These are phyloP conservation scores for Carnegiea gigantea DNA, from an alignment of 179 eudicot species.

Conservation along the genomic window DNA sequence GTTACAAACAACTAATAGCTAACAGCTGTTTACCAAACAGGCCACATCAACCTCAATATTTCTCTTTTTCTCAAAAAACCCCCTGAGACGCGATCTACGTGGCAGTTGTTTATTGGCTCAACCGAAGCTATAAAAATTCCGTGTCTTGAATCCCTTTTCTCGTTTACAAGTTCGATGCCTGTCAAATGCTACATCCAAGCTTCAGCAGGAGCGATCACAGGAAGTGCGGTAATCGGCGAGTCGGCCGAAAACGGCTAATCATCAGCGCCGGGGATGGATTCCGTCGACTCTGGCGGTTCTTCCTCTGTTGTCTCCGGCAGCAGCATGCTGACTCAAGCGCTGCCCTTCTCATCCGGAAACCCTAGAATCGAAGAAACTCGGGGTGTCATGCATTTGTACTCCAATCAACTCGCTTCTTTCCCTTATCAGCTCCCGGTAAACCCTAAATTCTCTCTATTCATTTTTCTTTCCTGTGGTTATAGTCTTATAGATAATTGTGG, in stretches of 20 bases:
- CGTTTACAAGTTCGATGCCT: neutral
- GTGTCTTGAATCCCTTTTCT: neutral
- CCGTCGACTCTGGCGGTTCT: constrained; percentile 28
- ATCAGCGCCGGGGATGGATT: constrained; percentile 30
- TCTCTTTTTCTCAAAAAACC: too few relatives aligned
- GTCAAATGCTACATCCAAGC: constrained; percentile 5
- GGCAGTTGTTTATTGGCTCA: neutral
- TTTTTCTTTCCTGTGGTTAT: neutral
- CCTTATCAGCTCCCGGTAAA: constrained; percentile 61
- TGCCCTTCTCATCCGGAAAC: constrained; percentile 83
- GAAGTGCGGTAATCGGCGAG: neutral
- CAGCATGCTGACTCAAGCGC: constrained; percentile 34
- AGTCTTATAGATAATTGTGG: neutral
- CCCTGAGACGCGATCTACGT: neutral
- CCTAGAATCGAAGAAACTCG: constrained; percentile 88
- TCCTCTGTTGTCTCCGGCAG: constrained; percentile 18
- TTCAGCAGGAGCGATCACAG: constrained; percentile 7
- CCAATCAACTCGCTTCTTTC: constrained; percentile 41
- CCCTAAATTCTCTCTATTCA: neutral
- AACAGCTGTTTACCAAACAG: too few relatives aligned
- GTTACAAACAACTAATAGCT: too few relatives aligned
- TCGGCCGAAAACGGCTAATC: neutral
- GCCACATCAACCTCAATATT: too few relatives aligned
- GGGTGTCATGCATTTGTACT: constrained; percentile 66
- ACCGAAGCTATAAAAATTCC: neutral